phyloP scores from a whole-genome alignment of 441 rosid genomes.

The Metrosideros polymorpha region DNA sequence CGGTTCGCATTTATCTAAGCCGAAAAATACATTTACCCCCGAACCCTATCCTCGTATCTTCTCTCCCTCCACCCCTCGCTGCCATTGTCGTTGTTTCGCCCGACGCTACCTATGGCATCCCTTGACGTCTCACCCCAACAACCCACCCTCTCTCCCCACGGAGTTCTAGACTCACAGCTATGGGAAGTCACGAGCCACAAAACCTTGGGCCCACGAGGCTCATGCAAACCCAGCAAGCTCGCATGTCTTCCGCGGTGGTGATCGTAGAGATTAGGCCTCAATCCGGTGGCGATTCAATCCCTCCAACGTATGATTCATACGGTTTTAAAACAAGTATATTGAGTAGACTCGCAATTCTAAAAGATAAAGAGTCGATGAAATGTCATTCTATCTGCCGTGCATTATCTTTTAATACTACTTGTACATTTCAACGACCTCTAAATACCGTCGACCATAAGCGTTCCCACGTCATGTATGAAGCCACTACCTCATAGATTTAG shows the following conservation, averaged over 20 bases:
- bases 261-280: background rate
- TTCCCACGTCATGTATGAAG: background rate
- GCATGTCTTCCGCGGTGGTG: too few relatives aligned
- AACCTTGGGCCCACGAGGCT: background rate
- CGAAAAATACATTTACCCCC: background rate
- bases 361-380: background rate
- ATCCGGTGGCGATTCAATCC: background rate
- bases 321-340: background rate
- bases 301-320: background rate
- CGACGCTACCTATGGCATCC: too few relatives aligned
- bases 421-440: background rate
- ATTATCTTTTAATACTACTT: background rate
- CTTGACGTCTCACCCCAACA: too few relatives aligned
- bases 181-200: background rate
- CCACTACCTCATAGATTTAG: background rate
- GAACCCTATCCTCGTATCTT: background rate
- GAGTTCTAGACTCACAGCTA: background rate
- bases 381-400: background rate
- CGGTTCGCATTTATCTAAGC: background rate
- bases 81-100: too few relatives aligned
- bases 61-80: background rate
- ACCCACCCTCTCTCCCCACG: too few relatives aligned
- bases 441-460: too few relatives aligned
- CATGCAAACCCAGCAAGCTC: background rate
- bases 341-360: background rate